Percentiles rank a stretch among this genome's conserved stretches.
Conservation (phyloP, 371 early-diverging fungal genomes). For the Mucor plumbeus region DNA sequence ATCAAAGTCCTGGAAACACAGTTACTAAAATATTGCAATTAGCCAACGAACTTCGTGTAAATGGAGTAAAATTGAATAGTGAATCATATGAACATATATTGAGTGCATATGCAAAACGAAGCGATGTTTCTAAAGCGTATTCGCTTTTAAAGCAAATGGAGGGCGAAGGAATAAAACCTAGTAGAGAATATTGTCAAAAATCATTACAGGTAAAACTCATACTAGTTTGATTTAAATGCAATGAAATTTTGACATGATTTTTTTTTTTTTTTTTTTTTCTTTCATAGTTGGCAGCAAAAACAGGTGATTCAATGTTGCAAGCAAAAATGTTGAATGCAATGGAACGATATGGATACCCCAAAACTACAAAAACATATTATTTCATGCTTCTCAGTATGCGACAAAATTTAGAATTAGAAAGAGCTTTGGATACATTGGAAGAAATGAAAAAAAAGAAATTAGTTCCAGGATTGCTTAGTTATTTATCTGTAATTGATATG, state of each 20-base stretch:
- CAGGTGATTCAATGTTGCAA: slow-evolving; percentile 29
- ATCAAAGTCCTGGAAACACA: background rate
- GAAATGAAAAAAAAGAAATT: slow-evolving; percentile 34
- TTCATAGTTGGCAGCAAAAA: slow-evolving; percentile 30
- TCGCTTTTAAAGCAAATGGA: slow-evolving; percentile 34
- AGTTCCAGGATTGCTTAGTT: slow-evolving; percentile 18
- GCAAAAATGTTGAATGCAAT: slow-evolving; percentile 34
- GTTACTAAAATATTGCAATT: slow-evolving; percentile 15
- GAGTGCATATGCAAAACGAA: slow-evolving; percentile 35
- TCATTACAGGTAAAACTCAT: slow-evolving; percentile 30
- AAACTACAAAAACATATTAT: slow-evolving; percentile 27
- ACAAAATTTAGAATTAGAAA: slow-evolving; percentile 47
- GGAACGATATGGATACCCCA: slow-evolving; percentile 22
- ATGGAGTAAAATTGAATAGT: slow-evolving; percentile 14
- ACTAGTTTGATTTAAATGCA: background rate
- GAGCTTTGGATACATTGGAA: slow-evolving; percentile 45
- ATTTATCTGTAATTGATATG: slow-evolving; percentile 24
- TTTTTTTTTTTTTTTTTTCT: too few species aligned
- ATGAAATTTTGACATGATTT: background rate
- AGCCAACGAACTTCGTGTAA: slow-evolving; percentile 20
- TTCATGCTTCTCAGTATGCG: slow-evolving; percentile 35
- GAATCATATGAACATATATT: slow-evolving; percentile 35
- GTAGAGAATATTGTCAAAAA: slow-evolving; percentile 24
- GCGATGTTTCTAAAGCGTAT: slow-evolving; percentile 6
- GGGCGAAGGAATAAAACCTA: slow-evolving; percentile 20